Conservation (phyloP, 257 asterid genomes). For the Solanum rostratum region DNA sequence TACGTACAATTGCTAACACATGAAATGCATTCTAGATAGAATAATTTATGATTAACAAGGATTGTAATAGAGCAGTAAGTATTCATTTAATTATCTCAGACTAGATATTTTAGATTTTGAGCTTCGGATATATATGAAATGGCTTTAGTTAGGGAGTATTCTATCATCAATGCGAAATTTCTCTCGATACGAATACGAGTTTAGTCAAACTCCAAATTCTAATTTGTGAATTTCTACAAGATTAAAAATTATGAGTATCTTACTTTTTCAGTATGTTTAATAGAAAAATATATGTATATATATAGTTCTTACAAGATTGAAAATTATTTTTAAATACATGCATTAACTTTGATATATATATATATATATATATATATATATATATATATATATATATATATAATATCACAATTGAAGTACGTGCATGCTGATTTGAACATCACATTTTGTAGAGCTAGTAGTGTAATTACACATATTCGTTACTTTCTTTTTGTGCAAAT, state of each 20-base stretch:
- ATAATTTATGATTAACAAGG: not conserved
- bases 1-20: not conserved
- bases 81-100: not conserved
- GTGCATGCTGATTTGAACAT: too few species aligned
- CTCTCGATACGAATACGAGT: not conserved
- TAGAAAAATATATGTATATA: not conserved
- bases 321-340: too few species aligned
- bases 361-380: too few species aligned
- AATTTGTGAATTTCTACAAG: not conserved
- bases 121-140: not conserved
- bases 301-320: not conserved
- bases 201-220: not conserved
- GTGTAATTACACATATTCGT: too few species aligned
- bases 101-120: fast-evolving
- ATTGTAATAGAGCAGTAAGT: not conserved
- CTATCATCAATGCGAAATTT: not conserved
- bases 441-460: too few species aligned
- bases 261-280: not conserved
- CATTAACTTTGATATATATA: too few species aligned
- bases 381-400: too few species aligned
- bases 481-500: too few species aligned
- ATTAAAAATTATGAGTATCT: not conserved
- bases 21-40: not conserved
- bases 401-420: too few species aligned
- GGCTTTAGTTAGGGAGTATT: not conserved